Evolutionary conservation across 2,329 filamentous ascomycete genomes (phyloP).

Genomic region (Fusarium citri): DNA sequence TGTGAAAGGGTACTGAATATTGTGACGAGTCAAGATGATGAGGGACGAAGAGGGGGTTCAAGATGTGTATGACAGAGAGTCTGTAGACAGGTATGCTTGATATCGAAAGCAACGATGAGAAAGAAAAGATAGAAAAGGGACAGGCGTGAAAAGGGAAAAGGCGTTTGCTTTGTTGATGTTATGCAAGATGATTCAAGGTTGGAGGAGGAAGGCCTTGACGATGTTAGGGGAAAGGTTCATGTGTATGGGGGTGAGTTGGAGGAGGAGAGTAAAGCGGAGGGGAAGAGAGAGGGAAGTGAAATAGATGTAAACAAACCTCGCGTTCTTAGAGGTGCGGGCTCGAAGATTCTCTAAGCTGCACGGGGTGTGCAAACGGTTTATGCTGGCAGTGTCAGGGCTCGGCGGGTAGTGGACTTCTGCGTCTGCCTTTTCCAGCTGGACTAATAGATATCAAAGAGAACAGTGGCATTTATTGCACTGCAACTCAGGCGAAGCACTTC

Average conservation of each 20-base stretch:
- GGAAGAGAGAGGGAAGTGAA: not conserved
- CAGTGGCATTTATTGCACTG: not conserved
- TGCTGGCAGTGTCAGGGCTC: constrained; percentile 11
- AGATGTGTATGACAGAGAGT: not conserved
- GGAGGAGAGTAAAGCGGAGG: not conserved
- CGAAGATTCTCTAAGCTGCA: not conserved
- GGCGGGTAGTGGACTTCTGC: not conserved
- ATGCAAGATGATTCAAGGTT: not conserved
- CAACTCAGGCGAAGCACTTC: not conserved
- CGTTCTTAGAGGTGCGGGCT: not conserved
- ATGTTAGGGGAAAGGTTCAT: not conserved
- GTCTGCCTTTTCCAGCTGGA: not conserved
- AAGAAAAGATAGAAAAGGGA: not conserved
- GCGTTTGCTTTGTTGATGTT: not conserved
- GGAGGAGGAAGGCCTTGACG: not conserved
- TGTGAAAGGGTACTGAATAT: not conserved
- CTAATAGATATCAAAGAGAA: not conserved
- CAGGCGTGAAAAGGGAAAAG: not conserved
- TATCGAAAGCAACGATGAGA: not conserved
- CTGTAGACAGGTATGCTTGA: not conserved
- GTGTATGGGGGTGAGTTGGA: not conserved
- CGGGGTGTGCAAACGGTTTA: not conserved
- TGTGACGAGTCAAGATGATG: not conserved
- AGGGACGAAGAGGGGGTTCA: not conserved
- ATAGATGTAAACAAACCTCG: not conserved